These are phyloP conservation scores for Sporopachydermia cereana DNA, from an alignment of 1,139 yeast species.

Conservation along the genomic window DNA sequence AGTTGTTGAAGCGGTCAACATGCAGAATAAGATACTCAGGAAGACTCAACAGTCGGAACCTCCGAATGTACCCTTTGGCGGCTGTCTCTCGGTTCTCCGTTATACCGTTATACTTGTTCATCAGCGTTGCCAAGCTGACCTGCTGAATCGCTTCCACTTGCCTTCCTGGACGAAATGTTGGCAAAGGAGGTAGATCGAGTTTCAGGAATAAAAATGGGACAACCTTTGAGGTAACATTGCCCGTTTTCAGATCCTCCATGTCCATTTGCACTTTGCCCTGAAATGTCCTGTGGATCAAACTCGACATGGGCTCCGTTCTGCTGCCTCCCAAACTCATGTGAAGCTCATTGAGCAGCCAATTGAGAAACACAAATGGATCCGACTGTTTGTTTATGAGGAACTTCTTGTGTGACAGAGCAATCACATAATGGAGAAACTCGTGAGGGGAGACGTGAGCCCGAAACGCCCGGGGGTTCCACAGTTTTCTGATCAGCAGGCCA, in stretches of 20 bases:
- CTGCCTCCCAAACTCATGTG: conserved; percentile 28
- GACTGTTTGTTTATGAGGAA: conserved; percentile 28
- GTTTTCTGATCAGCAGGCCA: conserved; percentile 38
- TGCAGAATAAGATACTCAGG: conserved; percentile 49
- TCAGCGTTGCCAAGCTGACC: conserved; percentile 33
- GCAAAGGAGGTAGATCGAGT: conserved; percentile 45
- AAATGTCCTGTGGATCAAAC: conserved; percentile 24
- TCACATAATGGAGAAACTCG: conserved; percentile 42
- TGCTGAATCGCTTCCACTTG: conserved; percentile 39
- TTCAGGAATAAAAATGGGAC: conserved; percentile 50
- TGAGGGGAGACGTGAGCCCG: conserved; percentile 57
- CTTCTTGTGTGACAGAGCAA: conserved; percentile 30
- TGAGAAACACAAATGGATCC: conserved; percentile 45
- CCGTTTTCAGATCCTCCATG: conserved; percentile 20
- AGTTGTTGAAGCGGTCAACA: conserved; percentile 39
- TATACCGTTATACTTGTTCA: conserved; percentile 35
- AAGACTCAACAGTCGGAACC: conserved; percentile 31
- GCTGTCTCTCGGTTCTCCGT: conserved; percentile 23
- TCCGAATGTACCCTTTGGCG: conserved; percentile 22
- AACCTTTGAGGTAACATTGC: conserved; percentile 14
- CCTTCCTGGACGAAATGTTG: conserved; percentile 39
- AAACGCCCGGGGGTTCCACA: conserved; percentile 54
- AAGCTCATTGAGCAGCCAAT: conserved; percentile 47
- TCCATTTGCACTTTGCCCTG: conserved; percentile 42
- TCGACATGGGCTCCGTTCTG: conserved; percentile 16